Base-by-base conservation (phyloP, 441 rosid species). In the Gossypium laxum region DNA sequence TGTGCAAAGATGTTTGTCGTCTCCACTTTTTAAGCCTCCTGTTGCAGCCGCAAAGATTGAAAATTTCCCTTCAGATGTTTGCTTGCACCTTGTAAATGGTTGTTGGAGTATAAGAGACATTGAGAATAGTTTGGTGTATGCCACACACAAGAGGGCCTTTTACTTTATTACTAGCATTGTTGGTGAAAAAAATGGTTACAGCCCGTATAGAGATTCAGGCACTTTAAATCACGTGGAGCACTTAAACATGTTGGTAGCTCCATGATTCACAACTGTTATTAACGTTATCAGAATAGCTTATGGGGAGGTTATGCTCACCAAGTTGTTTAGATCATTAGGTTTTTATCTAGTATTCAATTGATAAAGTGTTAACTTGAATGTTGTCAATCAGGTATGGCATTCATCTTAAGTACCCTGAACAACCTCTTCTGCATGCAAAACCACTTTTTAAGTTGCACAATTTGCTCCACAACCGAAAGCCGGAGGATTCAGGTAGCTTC, bases 351-450 rank as follows among this genome's bases (percentile, higher is more conserved):
- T 41, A 22, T 52, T 75, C 48, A 58, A 32, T 48, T 68, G 24
- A 61, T 48, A 22, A 34, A 56, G 14, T 61, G 38, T 19, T 63
- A 28, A 45, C 70, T 21, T 41, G 62, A 32, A 58, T 82, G 78
- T 30, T 75, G 62, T 70, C 68, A 70, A 82, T 76, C 81, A 91
- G 99, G 90, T 86, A 63, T 73, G 83, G 75, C 72, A 82, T 90
- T 79, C 75, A 77, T 67, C 97, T 94, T 73, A 76, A 84, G 76
- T 74, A 77, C 79, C 96, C 97, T 21, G 54, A 28, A 64, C 97
- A 92, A 78, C 85, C 85, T 70, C 94, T 94, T 84, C 84, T 92
- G 76, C 92, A 18, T 22, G 90, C 86, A 72, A 94, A 94, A 75
- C 97, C 88, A 30, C 86, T 94, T 72, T 85, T 75, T 86, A 54